Evolutionary conservation across 225 moss, liverwort and hornwort genomes (phyloP).

Genomic region (Pseudoscleropodium purum): DNA sequence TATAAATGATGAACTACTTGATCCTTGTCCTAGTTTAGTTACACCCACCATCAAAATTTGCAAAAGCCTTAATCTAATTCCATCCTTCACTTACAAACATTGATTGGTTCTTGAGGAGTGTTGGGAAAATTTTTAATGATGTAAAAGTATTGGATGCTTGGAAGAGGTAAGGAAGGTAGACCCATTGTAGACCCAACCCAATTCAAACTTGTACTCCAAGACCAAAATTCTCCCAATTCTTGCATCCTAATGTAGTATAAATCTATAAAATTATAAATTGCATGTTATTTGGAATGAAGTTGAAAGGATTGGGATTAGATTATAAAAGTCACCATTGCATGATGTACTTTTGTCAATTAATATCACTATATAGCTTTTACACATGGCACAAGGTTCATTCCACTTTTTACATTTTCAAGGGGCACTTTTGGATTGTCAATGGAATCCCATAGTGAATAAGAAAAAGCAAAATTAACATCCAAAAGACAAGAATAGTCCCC

Average conservation of each 20-base stretch:
- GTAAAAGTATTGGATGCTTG: background rate
- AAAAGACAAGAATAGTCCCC: background rate
- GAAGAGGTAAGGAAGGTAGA: background rate
- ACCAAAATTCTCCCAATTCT: background rate
- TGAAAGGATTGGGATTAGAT: background rate
- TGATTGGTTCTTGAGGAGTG: background rate
- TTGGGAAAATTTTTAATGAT: too few species aligned
- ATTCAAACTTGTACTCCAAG: rapidly evolving
- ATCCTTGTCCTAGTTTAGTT: background rate
- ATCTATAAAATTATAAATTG: background rate
- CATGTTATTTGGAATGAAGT: background rate
- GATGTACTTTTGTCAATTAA: background rate
- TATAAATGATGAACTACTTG: background rate
- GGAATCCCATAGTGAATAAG: background rate
- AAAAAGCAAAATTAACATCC: background rate
- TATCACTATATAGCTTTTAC: background rate
- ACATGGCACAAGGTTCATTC: background rate
- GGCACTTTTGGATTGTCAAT: background rate
- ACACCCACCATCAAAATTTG: background rate
- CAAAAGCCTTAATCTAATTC: background rate
- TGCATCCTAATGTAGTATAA: background rate
- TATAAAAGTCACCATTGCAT: background rate
- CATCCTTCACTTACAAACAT: background rate
- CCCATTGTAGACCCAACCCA: background rate
- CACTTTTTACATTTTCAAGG: background rate